phyloP scores from a whole-genome alignment of 73 alveolate species.

The Paramecium biaurelia region DNA sequence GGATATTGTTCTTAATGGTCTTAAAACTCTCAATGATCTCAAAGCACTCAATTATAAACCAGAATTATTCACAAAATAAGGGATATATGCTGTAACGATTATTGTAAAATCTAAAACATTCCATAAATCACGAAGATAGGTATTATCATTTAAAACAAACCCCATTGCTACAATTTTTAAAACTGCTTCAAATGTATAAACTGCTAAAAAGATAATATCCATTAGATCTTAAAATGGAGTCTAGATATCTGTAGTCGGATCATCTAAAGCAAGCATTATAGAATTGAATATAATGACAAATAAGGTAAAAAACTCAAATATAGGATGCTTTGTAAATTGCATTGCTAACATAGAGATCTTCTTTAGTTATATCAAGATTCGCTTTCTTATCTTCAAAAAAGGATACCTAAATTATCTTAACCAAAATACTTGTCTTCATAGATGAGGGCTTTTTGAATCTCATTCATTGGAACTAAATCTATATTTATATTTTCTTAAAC shows the following conservation, averaged over 20 bases:
- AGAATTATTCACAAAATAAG: conserved; percentile 64
- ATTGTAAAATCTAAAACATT: conserved; percentile 75
- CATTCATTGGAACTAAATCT: conserved; percentile 50
- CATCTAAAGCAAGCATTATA: conserved; percentile 81
- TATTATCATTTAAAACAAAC: conserved; percentile 18
- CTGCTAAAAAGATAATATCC: conserved; percentile 42
- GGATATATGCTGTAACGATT: conserved; percentile 77
- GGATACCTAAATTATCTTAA: not conserved
- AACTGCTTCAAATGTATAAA: conserved; percentile 64
- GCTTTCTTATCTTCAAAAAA: not conserved
- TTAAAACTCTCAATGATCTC: conserved; percentile 93
- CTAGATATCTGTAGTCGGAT: conserved; percentile 70
- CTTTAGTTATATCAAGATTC: not conserved
- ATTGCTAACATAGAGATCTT: not conserved
- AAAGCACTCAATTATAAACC: conserved; percentile 79
- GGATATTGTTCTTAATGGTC: conserved; percentile 97
- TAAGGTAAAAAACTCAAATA: conserved; percentile 52
- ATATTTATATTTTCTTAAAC: not conserved
- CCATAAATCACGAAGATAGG: conserved; percentile 82
- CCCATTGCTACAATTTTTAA: conserved; percentile 66
- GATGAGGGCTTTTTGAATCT: conserved; percentile 30
- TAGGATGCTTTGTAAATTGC: not conserved
- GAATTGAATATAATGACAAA: conserved; percentile 66
- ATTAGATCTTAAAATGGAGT: not conserved
- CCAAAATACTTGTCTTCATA: not conserved